A percentile compares a stretch with the other conserved stretches of the same genome.
phyloP scores from a whole-genome alignment of 352 stramenopile genomes.

The Phytophthora capsici region DNA sequence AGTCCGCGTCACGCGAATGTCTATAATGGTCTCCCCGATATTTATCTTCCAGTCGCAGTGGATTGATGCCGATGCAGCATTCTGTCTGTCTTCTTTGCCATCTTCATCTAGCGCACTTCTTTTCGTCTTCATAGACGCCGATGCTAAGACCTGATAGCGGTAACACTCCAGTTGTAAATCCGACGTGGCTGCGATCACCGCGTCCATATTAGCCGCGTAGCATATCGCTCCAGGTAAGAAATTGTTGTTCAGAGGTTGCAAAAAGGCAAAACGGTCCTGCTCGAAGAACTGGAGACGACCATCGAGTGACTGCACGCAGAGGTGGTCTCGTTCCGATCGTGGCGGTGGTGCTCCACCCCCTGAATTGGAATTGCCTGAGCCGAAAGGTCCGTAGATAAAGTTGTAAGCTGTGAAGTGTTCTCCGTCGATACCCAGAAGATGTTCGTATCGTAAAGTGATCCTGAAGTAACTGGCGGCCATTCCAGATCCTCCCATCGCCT shows the following conservation, averaged over 20 bases:
- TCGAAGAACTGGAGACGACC: constrained; percentile 93
- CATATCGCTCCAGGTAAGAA: constrained; percentile 84
- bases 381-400: constrained; percentile 87
- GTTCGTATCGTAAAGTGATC: constrained; percentile 83
- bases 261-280: constrained; percentile 89
- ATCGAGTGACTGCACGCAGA: constrained; percentile 93
- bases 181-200: constrained; percentile 81
- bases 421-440: constrained; percentile 87
- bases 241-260: constrained; percentile 81
- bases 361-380: constrained; percentile 27
- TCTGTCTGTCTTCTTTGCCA: constrained; percentile 32
- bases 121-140: constrained; percentile 74
- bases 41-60: constrained; percentile 79
- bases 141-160: constrained; percentile 84
- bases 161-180: constrained; percentile 91
- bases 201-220: constrained; percentile 83
- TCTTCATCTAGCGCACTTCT: constrained; percentile 52
- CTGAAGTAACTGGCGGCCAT: constrained; percentile 87
- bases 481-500: constrained; percentile 76
- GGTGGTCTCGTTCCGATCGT: constrained; percentile 64
- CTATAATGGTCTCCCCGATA: constrained; percentile 62
- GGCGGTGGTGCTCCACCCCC: constrained; percentile 10
- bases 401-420: constrained; percentile 93
- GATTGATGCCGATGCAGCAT: constrained; percentile 34
- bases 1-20: constrained; percentile 61